Percentiles rank a stretch among this genome's conserved stretches.
These are phyloP conservation scores for Nicotiana tabacum DNA, from an alignment of 257 asterid species.

Conservation along the genomic window DNA sequence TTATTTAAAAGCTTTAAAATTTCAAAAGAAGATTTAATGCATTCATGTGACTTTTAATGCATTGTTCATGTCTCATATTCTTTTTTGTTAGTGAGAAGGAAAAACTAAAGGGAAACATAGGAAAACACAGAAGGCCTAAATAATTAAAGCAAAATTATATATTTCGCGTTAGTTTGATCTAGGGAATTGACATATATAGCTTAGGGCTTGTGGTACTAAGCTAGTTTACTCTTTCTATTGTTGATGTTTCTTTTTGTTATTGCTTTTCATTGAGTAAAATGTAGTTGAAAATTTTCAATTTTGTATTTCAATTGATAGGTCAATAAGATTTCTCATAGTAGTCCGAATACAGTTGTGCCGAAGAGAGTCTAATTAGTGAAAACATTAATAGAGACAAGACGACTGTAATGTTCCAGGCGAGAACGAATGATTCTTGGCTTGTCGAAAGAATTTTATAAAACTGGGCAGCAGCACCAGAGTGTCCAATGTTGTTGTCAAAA, in stretches of 20 bases:
- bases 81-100: too few species aligned
- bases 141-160: background rate
- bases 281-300: background rate
- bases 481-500: constrained; percentile 66
- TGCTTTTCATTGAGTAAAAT: background rate
- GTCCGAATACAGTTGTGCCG: too few species aligned
- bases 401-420: constrained; percentile 72
- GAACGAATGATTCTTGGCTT: constrained; percentile 41
- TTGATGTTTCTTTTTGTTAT: background rate
- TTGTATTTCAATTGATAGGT: background rate
- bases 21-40: too few species aligned
- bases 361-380: too few species aligned
- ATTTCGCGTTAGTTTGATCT: background rate
- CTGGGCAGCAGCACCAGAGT: constrained; percentile 77
- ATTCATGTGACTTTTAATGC: too few species aligned
- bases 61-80: too few species aligned
- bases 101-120: too few species aligned
- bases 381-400: constrained; percentile 23
- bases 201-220: background rate
- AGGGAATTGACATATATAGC: background rate
- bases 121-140: too few species aligned
- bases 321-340: background rate
- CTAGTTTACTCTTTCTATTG: background rate
- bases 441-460: constrained; percentile 54
- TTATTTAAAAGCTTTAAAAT: too few species aligned